Evolutionary conservation across 257 asterid species (phyloP), one percentile per base, ranked within the genome.

Genomic region (Dorcoceras hygrometricum): DNA sequence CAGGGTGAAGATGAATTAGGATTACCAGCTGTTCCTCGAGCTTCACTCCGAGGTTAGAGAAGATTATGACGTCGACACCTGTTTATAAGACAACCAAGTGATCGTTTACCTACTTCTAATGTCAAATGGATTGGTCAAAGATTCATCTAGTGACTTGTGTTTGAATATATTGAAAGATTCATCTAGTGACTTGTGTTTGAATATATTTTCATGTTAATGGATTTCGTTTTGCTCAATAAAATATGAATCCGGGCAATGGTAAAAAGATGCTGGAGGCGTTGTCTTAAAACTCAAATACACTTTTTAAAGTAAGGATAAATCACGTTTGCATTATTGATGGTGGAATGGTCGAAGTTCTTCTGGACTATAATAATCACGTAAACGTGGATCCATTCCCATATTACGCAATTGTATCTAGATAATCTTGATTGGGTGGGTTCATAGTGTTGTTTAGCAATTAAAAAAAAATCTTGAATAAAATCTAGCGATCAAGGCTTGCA

Each of bases 1-100:
- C 96, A 95, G 99, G 89, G 75, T 69, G 95, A 90, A 70, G 97
- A 94, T 71, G 97, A 90, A 77, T 81, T 87, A 23, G 99, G 99
- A n/a, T 75, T 94, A 64, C 99, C 99, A 29, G 86, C 99, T 8
- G 99, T 94, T 54, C 99, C 99, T 20, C 87, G 73, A 28, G 96
- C 96, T 65, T 85, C 96, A 12, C 87, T 94, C 53, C 93, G 99
- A 63, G 96, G 84, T 48, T 94, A 83, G 78, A 57, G 74, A 62
- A 32, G 48, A 46, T 46, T 46, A 16, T 16, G 22, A 46, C 5
- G 8, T 46, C 8, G 53, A 46, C 16, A 1, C 53, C 2, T 46
- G 53, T 46, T 16, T 46, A 46, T 46, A 46, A 46, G 22, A 46
- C 53, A 46, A 46, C 53, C 20, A 46, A 46, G 2, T 46, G 20